phyloP scores from a whole-genome alignment of 495 filamentous ascomycete genomes.

The Xylaria flabelliformis region DNA sequence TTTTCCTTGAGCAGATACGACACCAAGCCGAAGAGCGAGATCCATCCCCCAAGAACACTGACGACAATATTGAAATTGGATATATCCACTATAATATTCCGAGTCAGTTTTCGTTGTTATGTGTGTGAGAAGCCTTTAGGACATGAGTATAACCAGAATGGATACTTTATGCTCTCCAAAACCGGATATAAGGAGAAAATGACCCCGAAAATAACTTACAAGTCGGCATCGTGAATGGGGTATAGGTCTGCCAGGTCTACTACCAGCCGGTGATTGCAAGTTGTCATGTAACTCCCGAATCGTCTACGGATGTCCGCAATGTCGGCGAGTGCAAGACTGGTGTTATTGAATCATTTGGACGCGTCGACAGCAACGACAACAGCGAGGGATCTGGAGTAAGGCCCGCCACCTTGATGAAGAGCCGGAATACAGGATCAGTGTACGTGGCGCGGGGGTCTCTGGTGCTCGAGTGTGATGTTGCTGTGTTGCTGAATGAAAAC shows the following conservation, averaged over 20 bases:
- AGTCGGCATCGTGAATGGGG: conserved; percentile 69
- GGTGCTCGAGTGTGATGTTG: neutral
- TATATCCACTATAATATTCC: conserved; percentile 52
- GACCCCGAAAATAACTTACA: conserved; percentile 20
- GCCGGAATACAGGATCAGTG: neutral
- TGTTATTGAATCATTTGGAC: conserved; percentile 60
- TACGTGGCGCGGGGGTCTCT: neutral
- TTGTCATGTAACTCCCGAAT: conserved; percentile 47
- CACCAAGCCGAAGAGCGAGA: conserved; percentile 85
- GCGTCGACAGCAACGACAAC: neutral
- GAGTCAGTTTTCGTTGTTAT: neutral
- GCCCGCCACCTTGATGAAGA: conserved; percentile 34
- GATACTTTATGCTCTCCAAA: neutral
- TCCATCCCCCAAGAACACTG: conserved; percentile 83
- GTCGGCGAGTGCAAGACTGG: conserved; percentile 31
- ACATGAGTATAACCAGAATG: neutral
- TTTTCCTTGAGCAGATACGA: conserved; percentile 89
- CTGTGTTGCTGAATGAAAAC: neutral
- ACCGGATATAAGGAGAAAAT: neutral
- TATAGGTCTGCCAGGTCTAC: conserved; percentile 6
- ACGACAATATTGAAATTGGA: conserved; percentile 91
- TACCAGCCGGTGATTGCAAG: neutral
- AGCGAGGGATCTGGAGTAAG: conserved; percentile 4
- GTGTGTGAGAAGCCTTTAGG: neutral
- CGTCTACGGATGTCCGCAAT: conserved; percentile 42